phyloP scores from a whole-genome alignment of 2,329 filamentous ascomycete genomes.

The Penicillium sp. region DNA sequence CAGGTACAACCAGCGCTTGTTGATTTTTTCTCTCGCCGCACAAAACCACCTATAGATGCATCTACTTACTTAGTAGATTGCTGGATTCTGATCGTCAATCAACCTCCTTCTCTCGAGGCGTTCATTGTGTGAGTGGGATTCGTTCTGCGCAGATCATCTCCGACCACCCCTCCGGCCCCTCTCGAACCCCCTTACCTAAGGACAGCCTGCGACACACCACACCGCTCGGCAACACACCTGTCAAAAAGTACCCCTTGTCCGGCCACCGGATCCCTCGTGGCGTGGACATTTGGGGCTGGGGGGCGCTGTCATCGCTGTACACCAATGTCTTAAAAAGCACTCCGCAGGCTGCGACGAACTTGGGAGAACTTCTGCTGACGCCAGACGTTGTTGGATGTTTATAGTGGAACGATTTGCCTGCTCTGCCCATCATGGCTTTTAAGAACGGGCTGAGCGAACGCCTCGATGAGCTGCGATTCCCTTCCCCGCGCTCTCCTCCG shows the following conservation, averaged over 20 bases:
- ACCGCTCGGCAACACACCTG: slow-evolving; percentile 30
- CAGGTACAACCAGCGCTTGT: slow-evolving; percentile 22
- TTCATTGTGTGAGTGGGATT: slow-evolving; percentile 39
- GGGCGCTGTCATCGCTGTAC: neutral
- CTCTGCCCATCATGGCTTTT: slow-evolving; percentile 59
- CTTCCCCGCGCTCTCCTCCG: slow-evolving; percentile 72
- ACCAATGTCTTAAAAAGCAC: neutral
- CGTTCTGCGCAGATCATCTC: slow-evolving; percentile 29
- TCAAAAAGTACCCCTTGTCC: slow-evolving; percentile 7
- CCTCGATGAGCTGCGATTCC: slow-evolving; percentile 80
- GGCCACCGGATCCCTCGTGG: slow-evolving; percentile 9
- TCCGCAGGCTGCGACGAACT: neutral
- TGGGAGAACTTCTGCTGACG: slow-evolving; percentile 1
- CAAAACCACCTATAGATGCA: slow-evolving; percentile 21
- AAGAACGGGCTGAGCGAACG: slow-evolving; percentile 62
- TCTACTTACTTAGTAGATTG: slow-evolving; percentile 4
- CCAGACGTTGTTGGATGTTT: slow-evolving; percentile 15
- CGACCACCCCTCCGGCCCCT: slow-evolving; percentile 38
- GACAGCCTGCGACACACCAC: slow-evolving; percentile 21
- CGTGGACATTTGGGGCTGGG: neutral
- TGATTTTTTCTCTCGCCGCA: slow-evolving; percentile 10
- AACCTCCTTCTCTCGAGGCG: slow-evolving; percentile 32
- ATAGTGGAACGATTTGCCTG: slow-evolving; percentile 33
- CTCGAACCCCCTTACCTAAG: slow-evolving; percentile 37
- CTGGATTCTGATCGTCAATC: slow-evolving; percentile 8